These are phyloP conservation scores for Funneliformis mosseae DNA, from an alignment of 192 early-diverging fungal genomes.

Conservation along the genomic window DNA sequence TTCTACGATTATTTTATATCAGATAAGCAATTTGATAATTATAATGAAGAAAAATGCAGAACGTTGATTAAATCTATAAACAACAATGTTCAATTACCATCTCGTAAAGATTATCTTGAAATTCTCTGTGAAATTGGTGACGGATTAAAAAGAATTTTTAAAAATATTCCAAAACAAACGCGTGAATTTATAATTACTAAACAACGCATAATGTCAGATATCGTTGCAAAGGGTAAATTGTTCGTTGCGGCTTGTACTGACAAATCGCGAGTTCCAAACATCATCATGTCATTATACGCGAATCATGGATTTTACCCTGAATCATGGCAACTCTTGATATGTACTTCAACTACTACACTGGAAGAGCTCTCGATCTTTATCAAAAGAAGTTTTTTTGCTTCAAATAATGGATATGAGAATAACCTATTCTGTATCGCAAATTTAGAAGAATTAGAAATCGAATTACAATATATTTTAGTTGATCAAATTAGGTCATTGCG, in stretches of 20 bases:
- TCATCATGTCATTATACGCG: constrained; percentile 31
- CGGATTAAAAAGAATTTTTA: neutral
- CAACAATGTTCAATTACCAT: neutral
- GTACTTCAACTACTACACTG: constrained; percentile 5
- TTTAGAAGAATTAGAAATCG: constrained; percentile 32
- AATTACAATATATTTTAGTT: constrained; percentile 31
- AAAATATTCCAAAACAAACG: neutral
- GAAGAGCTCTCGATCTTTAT: constrained; percentile 32
- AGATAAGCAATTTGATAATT: neutral
- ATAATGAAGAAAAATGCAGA: constrained; percentile 1
- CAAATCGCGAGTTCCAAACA: constrained; percentile 31
- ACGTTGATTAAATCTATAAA: constrained; percentile 25
- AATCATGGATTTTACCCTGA: constrained; percentile 31
- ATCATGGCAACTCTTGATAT: constrained; percentile 34
- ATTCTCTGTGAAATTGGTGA: constrained; percentile 3
- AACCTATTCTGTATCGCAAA: constrained; percentile 31
- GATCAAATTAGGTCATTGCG: neutral
- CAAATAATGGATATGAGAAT: constrained; percentile 18
- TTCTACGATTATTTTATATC: constrained; percentile 31
- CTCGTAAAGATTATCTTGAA: neutral
- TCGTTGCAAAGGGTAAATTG: constrained; percentile 7
- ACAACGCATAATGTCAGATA: constrained; percentile 5
- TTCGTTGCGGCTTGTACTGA: constrained; percentile 32
- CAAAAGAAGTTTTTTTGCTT: constrained; percentile 30
- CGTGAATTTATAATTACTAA: neutral